These are phyloP conservation scores for Citrullus colocynthis DNA, from an alignment of 306 rosid genomes.

Conservation along the genomic window DNA sequence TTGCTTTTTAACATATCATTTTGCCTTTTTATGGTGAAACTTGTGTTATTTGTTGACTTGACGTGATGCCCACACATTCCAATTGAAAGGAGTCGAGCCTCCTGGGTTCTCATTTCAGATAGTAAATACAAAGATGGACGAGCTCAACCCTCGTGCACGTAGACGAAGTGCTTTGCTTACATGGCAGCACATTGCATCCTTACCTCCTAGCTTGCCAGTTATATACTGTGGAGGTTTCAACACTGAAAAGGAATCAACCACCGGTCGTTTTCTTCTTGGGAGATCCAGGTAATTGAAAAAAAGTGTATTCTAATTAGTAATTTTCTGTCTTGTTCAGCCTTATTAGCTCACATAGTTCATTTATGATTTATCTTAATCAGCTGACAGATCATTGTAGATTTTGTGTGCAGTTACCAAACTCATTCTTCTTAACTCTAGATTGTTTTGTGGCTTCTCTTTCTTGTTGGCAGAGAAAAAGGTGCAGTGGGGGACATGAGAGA, in stretches of 20 bases:
- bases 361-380: neutral
- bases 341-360: neutral
- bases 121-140: conserved; percentile 90
- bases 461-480: conserved; percentile 75
- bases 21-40: conserved; percentile 10
- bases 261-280: conserved; percentile 95
- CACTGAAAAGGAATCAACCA: conserved; percentile 92
- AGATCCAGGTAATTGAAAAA: conserved; percentile 58
- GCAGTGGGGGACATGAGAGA: conserved; percentile 98
- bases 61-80: conserved; percentile 98
- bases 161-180: conserved; percentile 95
- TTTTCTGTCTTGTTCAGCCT: neutral
- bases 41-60: conserved; percentile 43
- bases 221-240: conserved; percentile 96
- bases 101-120: conserved; percentile 94
- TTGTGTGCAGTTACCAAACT: neutral
- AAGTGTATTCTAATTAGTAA: neutral
- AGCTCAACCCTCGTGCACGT: conserved; percentile 77
- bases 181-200: conserved; percentile 98
- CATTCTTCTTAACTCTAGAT: neutral
- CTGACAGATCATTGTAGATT: neutral
- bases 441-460: conserved; percentile 2
- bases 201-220: conserved; percentile 91
- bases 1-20: conserved; percentile 4
- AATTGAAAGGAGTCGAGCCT: conserved; percentile 91